Evolutionary conservation across 2,329 filamentous ascomycete genomes (phyloP).

Genomic region (Fusarium piperis): DNA sequence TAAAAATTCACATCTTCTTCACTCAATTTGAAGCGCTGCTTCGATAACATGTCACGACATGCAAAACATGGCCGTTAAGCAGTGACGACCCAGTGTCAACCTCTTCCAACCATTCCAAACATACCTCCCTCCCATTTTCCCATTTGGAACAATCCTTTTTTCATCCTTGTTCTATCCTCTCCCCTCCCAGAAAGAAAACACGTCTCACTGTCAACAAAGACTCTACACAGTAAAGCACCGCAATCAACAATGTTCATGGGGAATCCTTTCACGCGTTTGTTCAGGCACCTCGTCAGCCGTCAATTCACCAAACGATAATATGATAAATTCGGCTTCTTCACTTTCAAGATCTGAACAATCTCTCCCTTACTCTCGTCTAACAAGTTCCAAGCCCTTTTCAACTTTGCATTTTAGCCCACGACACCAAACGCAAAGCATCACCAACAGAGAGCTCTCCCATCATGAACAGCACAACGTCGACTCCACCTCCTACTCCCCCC

Average conservation of each 20-base stretch:
- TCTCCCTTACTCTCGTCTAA: not conserved
- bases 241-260: not conserved
- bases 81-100: not conserved
- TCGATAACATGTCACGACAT: not conserved
- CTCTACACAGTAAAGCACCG: not conserved
- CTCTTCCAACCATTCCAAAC: not conserved
- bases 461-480: not conserved
- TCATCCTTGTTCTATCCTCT: not conserved
- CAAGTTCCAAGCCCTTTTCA: not conserved
- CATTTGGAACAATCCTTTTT: not conserved
- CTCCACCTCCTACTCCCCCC: slow-evolving; percentile 2
- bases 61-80: not conserved
- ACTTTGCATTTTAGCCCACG: too few relatives aligned
- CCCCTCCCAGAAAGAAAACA: not conserved
- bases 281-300: not conserved
- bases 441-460: not conserved
- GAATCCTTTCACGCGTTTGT: not conserved
- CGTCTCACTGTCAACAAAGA: not conserved
- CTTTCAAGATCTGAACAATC: not conserved
- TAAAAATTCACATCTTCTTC: not conserved
- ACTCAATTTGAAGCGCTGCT: not conserved
- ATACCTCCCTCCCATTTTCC: too few relatives aligned
- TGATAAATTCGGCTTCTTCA: not conserved
- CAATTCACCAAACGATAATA: not conserved
- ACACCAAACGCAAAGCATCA: not conserved